Conservation (phyloP, 306 rosid genomes). For the Pyrus pyrifolia region DNA sequence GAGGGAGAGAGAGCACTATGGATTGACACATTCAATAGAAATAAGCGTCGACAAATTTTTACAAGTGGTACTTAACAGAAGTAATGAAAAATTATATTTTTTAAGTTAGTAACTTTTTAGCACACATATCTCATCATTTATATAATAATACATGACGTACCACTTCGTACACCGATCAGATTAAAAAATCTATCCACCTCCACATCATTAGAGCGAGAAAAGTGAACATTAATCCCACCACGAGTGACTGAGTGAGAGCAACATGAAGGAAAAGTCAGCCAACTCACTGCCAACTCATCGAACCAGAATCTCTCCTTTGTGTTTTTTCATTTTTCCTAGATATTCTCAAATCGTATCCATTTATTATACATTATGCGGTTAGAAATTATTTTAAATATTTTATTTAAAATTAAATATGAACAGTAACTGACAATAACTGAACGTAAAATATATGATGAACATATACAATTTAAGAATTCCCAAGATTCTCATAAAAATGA, state of each 20-base stretch:
- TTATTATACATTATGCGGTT: accelerated
- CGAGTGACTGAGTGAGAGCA: not conserved
- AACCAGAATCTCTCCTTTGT: not conserved
- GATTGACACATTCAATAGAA: not conserved
- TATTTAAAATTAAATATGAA: no score
- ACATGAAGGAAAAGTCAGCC: conserved; percentile 5
- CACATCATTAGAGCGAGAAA: not conserved
- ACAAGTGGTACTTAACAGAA: no score
- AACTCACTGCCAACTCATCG: conserved; percentile 16
- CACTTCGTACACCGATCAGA: no score
- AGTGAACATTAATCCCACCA: not conserved
- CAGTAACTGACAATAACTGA: no score
- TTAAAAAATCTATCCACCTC: no score
- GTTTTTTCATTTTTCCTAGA: no score
- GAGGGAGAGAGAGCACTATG: not conserved
- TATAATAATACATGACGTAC: no score
- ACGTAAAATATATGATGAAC: accelerated
- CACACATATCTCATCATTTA: no score
- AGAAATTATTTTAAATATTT: no score
- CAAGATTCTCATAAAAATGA: accelerated
- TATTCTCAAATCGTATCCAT: accelerated
- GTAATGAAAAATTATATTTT: no score
- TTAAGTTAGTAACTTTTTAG: no score
- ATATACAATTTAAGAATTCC: accelerated
- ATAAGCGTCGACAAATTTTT: not conserved